phyloP scores from a whole-genome alignment of 2,329 filamentous ascomycete genomes.

The Venturia nashicola region DNA sequence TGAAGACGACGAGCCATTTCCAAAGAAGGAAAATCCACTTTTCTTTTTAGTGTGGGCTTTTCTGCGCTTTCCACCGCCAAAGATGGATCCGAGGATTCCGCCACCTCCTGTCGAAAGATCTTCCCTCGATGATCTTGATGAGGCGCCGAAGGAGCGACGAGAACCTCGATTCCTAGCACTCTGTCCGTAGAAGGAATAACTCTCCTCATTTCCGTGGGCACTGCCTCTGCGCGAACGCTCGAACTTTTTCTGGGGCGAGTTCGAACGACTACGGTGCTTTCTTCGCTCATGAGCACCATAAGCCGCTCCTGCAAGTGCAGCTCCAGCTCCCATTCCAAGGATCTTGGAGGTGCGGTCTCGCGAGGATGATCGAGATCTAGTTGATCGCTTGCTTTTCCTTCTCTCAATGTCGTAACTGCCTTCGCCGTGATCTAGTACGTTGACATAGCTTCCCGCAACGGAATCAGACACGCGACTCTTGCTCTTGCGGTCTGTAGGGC shows the following conservation, averaged over 20 bases:
- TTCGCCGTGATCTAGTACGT: conserved; percentile 5
- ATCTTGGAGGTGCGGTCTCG: conserved; percentile 21
- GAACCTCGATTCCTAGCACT: conserved; percentile 2
- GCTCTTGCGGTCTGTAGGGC: neutral
- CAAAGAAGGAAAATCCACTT: conserved; percentile 37
- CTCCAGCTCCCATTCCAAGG: conserved; percentile 13
- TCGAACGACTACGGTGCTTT: conserved; percentile 21
- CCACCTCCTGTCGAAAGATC: conserved; percentile 27
- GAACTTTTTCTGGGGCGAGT: conserved; percentile 21
- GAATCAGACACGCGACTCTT: neutral
- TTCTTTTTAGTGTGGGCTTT: conserved; percentile 22
- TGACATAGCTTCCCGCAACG: neutral
- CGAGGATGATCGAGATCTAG: conserved; percentile 31
- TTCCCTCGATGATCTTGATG: conserved; percentile 6
- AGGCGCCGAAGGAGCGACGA: neutral
- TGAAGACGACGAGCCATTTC: conserved; percentile 33
- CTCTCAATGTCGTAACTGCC: conserved; percentile 11
- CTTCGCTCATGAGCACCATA: conserved; percentile 26
- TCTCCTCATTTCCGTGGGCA: conserved; percentile 20
- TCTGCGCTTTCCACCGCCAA: conserved; percentile 19
- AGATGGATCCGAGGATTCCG: conserved; percentile 38
- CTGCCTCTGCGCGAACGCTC: conserved; percentile 20
- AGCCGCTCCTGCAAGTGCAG: conserved; percentile 26
- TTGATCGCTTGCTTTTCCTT: conserved; percentile 11
- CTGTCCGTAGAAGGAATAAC: conserved; percentile 3